Percentiles rank a stretch among this genome's conserved stretches.
These are phyloP conservation scores for Metschnikowia colocasiae DNA, from an alignment of 805 yeast genomes.

Conservation along the genomic window DNA sequence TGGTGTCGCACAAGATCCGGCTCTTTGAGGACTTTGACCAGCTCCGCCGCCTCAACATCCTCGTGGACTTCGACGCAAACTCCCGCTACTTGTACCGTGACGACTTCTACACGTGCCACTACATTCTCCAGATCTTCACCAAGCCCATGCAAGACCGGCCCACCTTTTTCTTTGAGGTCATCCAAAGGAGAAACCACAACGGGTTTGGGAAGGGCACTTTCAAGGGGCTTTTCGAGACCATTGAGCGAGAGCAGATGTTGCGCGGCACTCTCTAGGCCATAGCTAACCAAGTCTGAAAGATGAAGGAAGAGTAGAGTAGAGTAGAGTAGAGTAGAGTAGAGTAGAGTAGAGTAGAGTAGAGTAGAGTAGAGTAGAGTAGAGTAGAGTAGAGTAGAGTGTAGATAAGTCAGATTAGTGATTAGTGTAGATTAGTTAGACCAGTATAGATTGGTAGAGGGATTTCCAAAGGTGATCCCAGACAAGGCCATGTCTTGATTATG, in stretches of 20 bases:
- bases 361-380: too few species aligned
- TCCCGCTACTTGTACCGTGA: conserved; percentile 20
- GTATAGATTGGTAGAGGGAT: too few species aligned
- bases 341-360: too few species aligned
- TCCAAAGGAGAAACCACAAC: conserved; percentile 72
- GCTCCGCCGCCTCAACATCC: conserved; percentile 51
- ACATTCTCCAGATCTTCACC: conserved; percentile 75
- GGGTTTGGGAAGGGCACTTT: conserved; percentile 92
- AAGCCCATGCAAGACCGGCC: conserved; percentile 76
- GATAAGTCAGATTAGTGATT: too few species aligned
- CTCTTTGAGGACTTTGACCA: conserved; percentile 51
- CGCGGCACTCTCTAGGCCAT: conserved; percentile 55
- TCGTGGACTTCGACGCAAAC: conserved; percentile 72
- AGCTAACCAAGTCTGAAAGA: too few species aligned
- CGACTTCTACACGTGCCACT: conserved; percentile 43
- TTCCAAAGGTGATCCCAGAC: too few species aligned
- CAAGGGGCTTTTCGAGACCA: conserved; percentile 73
- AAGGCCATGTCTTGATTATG: too few species aligned
- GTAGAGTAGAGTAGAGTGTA: too few species aligned
- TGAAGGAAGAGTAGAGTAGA: too few species aligned
- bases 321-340: too few species aligned
- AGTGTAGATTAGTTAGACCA: too few species aligned
- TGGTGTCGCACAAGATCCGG: conserved; percentile 41
- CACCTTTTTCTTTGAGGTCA: conserved; percentile 75
- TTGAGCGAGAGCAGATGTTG: conserved; percentile 68